Evolutionary conservation across 1,284 basidiomycete species (phyloP).

Genomic region (Phellopilus nigrolimitatus): DNA sequence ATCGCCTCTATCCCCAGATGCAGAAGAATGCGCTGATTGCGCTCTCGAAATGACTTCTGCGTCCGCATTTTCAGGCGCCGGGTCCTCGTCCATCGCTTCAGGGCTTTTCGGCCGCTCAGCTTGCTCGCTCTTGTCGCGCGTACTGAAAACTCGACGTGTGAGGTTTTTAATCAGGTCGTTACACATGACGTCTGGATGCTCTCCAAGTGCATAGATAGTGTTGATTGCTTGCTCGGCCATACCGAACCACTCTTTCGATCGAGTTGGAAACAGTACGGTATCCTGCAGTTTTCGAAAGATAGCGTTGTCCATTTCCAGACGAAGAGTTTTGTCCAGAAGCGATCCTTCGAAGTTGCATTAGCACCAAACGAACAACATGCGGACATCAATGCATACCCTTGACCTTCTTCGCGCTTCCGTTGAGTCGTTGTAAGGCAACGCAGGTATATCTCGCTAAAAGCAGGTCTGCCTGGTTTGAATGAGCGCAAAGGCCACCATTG

Average conservation of each 20-base stretch:
- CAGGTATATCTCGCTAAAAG: slow-evolving; percentile 92
- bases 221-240: slow-evolving; percentile 97
- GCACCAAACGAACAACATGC: background rate
- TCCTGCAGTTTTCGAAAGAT: slow-evolving; percentile 85
- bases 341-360: slow-evolving; percentile 51
- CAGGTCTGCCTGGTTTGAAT: slow-evolving; percentile 62
- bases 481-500: background rate
- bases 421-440: slow-evolving; percentile 86
- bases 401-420: slow-evolving; percentile 94
- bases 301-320: slow-evolving; percentile 83
- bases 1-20: slow-evolving; percentile 55
- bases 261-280: slow-evolving; percentile 70
- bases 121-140: slow-evolving; percentile 10
- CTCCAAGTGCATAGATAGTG: slow-evolving; percentile 90
- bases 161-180: slow-evolving; percentile 80
- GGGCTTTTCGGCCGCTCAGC: slow-evolving; percentile 29
- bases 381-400: slow-evolving; percentile 57
- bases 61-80: slow-evolving; percentile 24
- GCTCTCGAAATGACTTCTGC: slow-evolving; percentile 10
- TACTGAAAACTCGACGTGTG: slow-evolving; percentile 64
- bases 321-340: slow-evolving; percentile 80
- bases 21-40: slow-evolving; percentile 18
- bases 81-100: slow-evolving; percentile 52
- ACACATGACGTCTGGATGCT: slow-evolving; percentile 89
- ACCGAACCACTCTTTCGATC: slow-evolving; percentile 91